A percentile compares a stretch with the other conserved stretches of the same genome.
These are phyloP conservation scores for Forsythia viridissima DNA, from an alignment of 257 asterid species.

Conservation along the genomic window DNA sequence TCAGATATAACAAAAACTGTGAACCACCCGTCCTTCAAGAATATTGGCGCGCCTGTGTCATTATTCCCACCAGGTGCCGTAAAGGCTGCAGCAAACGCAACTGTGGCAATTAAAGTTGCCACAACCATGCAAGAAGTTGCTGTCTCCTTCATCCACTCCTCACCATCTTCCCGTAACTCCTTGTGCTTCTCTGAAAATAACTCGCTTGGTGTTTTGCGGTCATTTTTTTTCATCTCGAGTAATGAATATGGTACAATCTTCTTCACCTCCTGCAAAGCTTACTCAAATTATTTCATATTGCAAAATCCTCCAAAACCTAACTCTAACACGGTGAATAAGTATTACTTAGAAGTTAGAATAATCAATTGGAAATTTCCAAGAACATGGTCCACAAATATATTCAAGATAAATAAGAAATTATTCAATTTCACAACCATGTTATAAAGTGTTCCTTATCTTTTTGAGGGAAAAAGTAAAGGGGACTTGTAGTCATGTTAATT, in stretches of 20 bases:
- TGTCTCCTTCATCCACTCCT: slow-evolving; percentile 40
- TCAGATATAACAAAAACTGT: slow-evolving; percentile 28
- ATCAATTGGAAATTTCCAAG: too few species aligned
- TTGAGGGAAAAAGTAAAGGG: too few species aligned
- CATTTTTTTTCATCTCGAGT: slow-evolving; percentile 13
- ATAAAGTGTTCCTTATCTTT: too few species aligned
- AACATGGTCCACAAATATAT: too few species aligned
- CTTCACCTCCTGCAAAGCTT: slow-evolving; percentile 34
- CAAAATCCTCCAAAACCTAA: background rate
- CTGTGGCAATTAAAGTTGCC: slow-evolving; percentile 38
- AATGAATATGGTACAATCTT: slow-evolving; percentile 19
- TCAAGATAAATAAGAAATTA: background rate
- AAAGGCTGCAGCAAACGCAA: slow-evolving; percentile 38
- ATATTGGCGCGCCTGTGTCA: slow-evolving; percentile 20
- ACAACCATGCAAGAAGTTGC: slow-evolving; percentile 41
- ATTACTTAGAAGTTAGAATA: too few species aligned
- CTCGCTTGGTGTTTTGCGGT: slow-evolving; percentile 7
- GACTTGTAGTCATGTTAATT: background rate
- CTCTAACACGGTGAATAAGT: background rate
- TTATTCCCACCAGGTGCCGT: slow-evolving; percentile 36
- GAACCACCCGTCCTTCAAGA: slow-evolving; percentile 18
- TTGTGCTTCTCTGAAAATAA: slow-evolving; percentile 31
- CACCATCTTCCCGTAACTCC: slow-evolving; percentile 27
- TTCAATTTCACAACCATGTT: background rate
- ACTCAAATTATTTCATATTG: background rate